Evolutionary conservation across 306 rosid genomes (phyloP), one percentile per base, ranked within the genome.

Genomic region (Adenanthera pavonina): DNA sequence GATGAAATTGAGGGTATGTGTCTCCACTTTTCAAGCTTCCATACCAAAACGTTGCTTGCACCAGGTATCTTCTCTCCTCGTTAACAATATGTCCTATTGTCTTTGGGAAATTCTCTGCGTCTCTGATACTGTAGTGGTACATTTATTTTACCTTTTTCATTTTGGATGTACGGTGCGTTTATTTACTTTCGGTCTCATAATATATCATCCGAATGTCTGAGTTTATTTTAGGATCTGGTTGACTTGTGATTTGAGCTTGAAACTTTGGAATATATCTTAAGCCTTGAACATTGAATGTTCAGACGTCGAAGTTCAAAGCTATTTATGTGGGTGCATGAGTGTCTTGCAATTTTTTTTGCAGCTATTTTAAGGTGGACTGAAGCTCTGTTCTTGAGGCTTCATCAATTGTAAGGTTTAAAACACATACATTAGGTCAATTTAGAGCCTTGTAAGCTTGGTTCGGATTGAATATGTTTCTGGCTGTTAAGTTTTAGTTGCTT

Each of bases 1-100:
- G 91, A 85, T 89, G 87, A 86, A 94, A 94, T 51, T 94, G 94
- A 11, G 98, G 98, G 81, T 87, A 94, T 13, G 98, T 94, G 48
- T 92, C 97, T 78, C 93, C 97, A 51, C 85, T 69, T 68, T 82
- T 76, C 76, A 87, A 79, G 77, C 89, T 94, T 4, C 97, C 97
- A 69, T 94, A 90, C 76, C 89, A 94, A 86, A 94, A 94, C 2
- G 90, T 94, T 71, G 97, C 97, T 44, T 97, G 70, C 11, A 94
- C 89, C 34, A 92, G 57, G 72, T 94, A 91, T 82, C 98, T 79
- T 44, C 90, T 89, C 86, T 94, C 97, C 70, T 84, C 82, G n/a
- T 95, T 91, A 94, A 68, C 98, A 94, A 78, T 92, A 87, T 74
- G 92, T 94, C 76, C 85, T 90, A 36, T 56, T 72, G 69, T 92